Evolutionary conservation across 1,139 yeast species (phyloP).

Genomic region (Nakaseomyces bracarensis): DNA sequence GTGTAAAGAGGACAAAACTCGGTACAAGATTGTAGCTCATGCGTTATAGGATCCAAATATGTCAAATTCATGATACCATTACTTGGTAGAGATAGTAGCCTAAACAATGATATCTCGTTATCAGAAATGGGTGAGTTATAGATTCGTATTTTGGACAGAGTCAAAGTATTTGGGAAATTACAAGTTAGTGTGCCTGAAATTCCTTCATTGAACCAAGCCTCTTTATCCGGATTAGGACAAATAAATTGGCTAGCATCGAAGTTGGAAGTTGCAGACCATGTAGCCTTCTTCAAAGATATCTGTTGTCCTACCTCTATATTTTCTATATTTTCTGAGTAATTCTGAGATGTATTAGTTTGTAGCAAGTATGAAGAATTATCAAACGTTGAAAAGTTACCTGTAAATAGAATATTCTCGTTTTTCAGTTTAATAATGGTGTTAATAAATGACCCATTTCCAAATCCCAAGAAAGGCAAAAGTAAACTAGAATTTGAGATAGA

Average conservation of each 20-base stretch:
- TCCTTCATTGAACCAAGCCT: slow-evolving; percentile 52
- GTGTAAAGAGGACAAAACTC: slow-evolving; percentile 72
- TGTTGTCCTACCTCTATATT: slow-evolving; percentile 52
- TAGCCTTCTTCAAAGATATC: slow-evolving; percentile 57
- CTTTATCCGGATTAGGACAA: slow-evolving; percentile 46
- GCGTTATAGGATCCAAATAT: slow-evolving; percentile 65
- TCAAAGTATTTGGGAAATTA: slow-evolving; percentile 46
- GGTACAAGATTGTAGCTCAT: slow-evolving; percentile 56
- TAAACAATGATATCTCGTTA: slow-evolving; percentile 49
- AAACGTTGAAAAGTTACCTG: slow-evolving; percentile 63
- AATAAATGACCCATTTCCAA: slow-evolving; percentile 50
- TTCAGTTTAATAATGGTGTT: slow-evolving; percentile 55
- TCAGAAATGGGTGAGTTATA: slow-evolving; percentile 49
- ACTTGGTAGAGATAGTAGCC: slow-evolving; percentile 71
- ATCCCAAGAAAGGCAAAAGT: slow-evolving; percentile 68
- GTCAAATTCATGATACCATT: slow-evolving; percentile 89
- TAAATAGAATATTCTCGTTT: slow-evolving; percentile 54
- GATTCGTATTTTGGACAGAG: slow-evolving; percentile 68
- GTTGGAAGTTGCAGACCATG: slow-evolving; percentile 43
- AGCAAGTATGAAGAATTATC: slow-evolving; percentile 44
- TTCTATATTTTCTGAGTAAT: slow-evolving; percentile 30
- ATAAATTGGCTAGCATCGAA: slow-evolving; percentile 40
- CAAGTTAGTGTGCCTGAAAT: slow-evolving; percentile 61
- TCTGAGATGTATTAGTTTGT: slow-evolving; percentile 19
- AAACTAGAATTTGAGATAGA: slow-evolving; percentile 37